Base-by-base conservation (phyloP, 2,329 filamentous ascomycete species). In the Tolypocladium sp. region DNA sequence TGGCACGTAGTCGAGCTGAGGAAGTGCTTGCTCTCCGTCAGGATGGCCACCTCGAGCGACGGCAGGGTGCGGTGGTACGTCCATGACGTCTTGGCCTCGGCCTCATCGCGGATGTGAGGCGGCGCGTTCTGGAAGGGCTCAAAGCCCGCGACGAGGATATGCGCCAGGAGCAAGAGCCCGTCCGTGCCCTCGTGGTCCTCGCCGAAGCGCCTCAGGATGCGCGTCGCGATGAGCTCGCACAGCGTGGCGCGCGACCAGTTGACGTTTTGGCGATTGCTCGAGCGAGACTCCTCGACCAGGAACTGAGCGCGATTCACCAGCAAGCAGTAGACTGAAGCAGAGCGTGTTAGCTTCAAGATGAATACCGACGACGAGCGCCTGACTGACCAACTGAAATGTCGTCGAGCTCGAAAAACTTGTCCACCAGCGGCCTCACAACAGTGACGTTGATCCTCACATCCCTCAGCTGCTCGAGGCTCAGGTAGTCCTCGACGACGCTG, bases 121-220 rank as follows among this genome's bases (percentile, higher is more conserved):
- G 91, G 91, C 0, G 90, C 90, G 64, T 90, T 90, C 73, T 94
- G 90, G 66, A 94, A 94, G 1, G 91, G 90, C 66, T 92, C 88
- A 66, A 95, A 94, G 17, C 89, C 89, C 20, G 90, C 89, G 17
- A 95, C 88, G 25, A 94, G 82, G 38, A 94, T 88, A 65, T 92
- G 89, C 7, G 90, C 85, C 7, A 94, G 79, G 27, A 91, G 77
- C 5, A 94, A 77, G 15, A 94, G 79, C 1, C 90, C 89, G 33
- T 86, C 79, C 0, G 85, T 78, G 6, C 88, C 89, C 17, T 85
- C 82, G 60, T 90, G 85, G 65, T 92, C 87, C 73, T 94, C 90
- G 65, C 90, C 87, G 67, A 90, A 92, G 57, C 89, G 86, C 41
- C 91, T 82, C 58, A 94, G 75, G 53, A 95, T 87, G 61, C 90